Evolutionary conservation across 1,284 basidiomycete species (phyloP), one percentile per base, ranked within the genome.

Genomic region (Blastosporella zonata): DNA sequence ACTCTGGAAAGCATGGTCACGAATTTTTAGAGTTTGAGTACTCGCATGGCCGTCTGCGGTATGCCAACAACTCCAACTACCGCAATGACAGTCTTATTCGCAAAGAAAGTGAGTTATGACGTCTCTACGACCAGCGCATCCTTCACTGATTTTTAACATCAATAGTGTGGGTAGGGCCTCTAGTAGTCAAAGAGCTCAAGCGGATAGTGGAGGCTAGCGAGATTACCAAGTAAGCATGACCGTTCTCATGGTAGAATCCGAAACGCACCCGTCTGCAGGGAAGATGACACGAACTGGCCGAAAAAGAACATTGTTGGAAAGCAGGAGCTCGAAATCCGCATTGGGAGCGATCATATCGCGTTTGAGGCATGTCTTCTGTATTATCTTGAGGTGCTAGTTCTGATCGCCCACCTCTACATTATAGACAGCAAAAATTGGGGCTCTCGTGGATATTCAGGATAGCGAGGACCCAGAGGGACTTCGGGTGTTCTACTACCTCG

Each of bases 21-120:
- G 93, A 97, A 67, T 99, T 99, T 66, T 79, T 99, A 42, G 96
- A 99, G 69, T 99, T 98, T 63, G 96, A 99, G 71, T 97, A 97
- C 73, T 90, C 90, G 9, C 89, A 96, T 69, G 97, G 96, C 6
- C 85, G 95, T 50, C 78, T 99, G 56, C 83, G 96, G 59, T 99
- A 99, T 67, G 97, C 97, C 54, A 97, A 99, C 79, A 99, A 99
- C 79, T 97, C 94, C 17, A 99, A 99, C 71, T 99, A 99, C 73
- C 78, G 96, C 40, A 98, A 97, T 62, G 97, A 99, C 71, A 91
- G 87, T 65, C 73, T 99, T 47, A 97, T 99, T 66, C 81, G 95
- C 53, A 98, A 98, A 89, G 97, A 99, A 71, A 96, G 95, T 97
- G 60, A 62, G 93, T 79, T 4, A 5, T 7, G 23, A 99, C 10